Percentiles rank a stretch among this genome's conserved stretches.
Conservation (phyloP, 2,329 filamentous ascomycete genomes). For the Paecilomyces formosus region DNA sequence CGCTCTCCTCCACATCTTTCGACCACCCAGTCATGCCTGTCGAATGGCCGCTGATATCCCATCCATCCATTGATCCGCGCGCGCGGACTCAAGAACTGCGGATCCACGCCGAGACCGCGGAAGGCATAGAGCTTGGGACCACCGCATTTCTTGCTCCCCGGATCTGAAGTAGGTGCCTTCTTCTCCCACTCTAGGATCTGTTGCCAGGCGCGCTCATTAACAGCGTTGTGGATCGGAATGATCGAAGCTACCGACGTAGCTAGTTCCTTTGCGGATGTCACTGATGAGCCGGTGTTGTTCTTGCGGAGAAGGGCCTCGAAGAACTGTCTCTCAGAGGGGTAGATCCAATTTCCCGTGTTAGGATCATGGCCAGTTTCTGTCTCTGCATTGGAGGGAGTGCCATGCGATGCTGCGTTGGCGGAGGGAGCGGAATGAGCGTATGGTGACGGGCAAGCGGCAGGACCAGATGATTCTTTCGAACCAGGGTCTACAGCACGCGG, state of each 20-base stretch:
- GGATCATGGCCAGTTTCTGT: slow-evolving; percentile 65
- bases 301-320: slow-evolving; percentile 96
- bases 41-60: slow-evolving; percentile 88
- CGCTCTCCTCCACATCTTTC: slow-evolving; percentile 70
- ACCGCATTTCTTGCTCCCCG: slow-evolving; percentile 58
- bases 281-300: slow-evolving; percentile 59
- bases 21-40: slow-evolving; percentile 95
- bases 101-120: slow-evolving; percentile 52
- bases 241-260: slow-evolving; percentile 79
- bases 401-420: slow-evolving; percentile 20
- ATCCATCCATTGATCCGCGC: slow-evolving; percentile 75
- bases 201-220: slow-evolving; percentile 92
- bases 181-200: slow-evolving; percentile 88
- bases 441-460: slow-evolving; percentile 20
- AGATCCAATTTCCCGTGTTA: slow-evolving; percentile 83
- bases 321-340: slow-evolving; percentile 95
- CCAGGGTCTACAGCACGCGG: slow-evolving; percentile 49
- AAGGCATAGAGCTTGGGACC: slow-evolving; percentile 82
- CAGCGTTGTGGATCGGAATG: slow-evolving; percentile 95
- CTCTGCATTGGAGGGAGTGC: slow-evolving; percentile 63
- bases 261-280: slow-evolving; percentile 31
- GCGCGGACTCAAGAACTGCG: slow-evolving; percentile 62
- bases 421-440: slow-evolving; percentile 16
- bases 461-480: slow-evolving; percentile 6
- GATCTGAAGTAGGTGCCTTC: slow-evolving; percentile 49